phyloP scores from a whole-genome alignment of 2,329 filamentous ascomycete genomes.

The Alternaria rosae region DNA sequence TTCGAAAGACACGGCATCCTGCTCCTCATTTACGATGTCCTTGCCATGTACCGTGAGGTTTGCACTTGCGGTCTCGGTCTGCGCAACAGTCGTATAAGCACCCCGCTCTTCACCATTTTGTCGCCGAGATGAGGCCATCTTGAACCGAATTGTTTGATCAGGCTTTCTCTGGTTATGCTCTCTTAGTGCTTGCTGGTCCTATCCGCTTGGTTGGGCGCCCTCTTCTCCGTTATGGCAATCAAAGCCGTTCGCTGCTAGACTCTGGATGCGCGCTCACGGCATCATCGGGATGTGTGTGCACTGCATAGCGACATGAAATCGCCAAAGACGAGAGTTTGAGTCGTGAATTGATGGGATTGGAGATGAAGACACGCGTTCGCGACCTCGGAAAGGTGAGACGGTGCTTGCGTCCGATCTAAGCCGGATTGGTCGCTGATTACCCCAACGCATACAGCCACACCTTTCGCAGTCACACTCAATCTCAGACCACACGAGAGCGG shows the following conservation, averaged over 20 bases:
- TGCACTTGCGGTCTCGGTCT: constrained; percentile 33
- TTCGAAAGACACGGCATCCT: constrained; percentile 1
- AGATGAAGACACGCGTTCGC: constrained; percentile 17
- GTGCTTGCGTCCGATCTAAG: constrained; percentile 6
- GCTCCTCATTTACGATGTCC: constrained; percentile 11
- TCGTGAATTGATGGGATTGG: background rate
- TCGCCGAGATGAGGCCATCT: constrained; percentile 35
- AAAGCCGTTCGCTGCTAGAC: background rate
- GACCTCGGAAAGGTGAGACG: constrained; percentile 10
- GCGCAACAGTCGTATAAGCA: constrained; percentile 43
- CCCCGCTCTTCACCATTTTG: constrained; percentile 27
- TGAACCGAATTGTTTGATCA: background rate
- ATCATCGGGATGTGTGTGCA: background rate
- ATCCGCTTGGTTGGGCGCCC: background rate
- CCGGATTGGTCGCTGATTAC: constrained; percentile 21
- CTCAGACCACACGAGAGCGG: too few species aligned
- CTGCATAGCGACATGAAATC: background rate
- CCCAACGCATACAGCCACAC: background rate
- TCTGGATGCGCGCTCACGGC: background rate
- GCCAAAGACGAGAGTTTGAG: background rate
- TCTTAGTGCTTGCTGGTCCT: background rate
- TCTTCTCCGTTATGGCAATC: background rate
- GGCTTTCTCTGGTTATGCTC: background rate
- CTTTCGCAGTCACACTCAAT: background rate
- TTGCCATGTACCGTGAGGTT: constrained; percentile 27